Conservation (phyloP, 2,329 filamentous ascomycete species). For the Cladobotryum mycophilum region DNA sequence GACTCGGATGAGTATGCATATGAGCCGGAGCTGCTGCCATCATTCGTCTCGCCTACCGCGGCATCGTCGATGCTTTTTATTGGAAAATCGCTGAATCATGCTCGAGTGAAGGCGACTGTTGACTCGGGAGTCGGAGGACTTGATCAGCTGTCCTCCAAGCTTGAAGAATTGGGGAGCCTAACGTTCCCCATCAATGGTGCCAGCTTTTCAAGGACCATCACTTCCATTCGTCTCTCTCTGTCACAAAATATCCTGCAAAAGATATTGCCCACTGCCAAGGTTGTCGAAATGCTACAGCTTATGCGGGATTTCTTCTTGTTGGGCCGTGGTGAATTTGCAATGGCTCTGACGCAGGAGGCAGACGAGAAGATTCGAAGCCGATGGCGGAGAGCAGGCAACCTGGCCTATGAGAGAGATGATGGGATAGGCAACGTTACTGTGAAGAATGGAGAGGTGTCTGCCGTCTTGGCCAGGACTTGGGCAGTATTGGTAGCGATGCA, state of each 20-base stretch:
- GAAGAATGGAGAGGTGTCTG: conserved; percentile 80
- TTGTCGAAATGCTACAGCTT: conserved; percentile 69
- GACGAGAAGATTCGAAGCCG: conserved; percentile 72
- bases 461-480: conserved; percentile 73
- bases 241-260: conserved; percentile 80
- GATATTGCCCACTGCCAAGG: conserved; percentile 69
- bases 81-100: conserved; percentile 81
- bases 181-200: conserved; percentile 67
- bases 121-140: conserved; percentile 44
- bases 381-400: conserved; percentile 57
- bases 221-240: conserved; percentile 70
- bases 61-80: conserved; percentile 85
- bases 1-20: conserved; percentile 43
- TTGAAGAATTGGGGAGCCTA: conserved; percentile 61
- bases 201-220: conserved; percentile 64
- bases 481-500: conserved; percentile 70
- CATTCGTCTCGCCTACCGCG: conserved; percentile 68
- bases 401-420: conserved; percentile 52
- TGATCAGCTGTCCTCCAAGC: conserved; percentile 60
- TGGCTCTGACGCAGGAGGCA: conserved; percentile 77
- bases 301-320: conserved; percentile 84
- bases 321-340: conserved; percentile 83
- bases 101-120: conserved; percentile 51
- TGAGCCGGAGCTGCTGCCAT: conserved; percentile 59
- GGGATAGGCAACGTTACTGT: conserved; percentile 46